These are phyloP conservation scores for Cicer bijugum DNA, from an alignment of 306 rosid genomes.

Conservation along the genomic window DNA sequence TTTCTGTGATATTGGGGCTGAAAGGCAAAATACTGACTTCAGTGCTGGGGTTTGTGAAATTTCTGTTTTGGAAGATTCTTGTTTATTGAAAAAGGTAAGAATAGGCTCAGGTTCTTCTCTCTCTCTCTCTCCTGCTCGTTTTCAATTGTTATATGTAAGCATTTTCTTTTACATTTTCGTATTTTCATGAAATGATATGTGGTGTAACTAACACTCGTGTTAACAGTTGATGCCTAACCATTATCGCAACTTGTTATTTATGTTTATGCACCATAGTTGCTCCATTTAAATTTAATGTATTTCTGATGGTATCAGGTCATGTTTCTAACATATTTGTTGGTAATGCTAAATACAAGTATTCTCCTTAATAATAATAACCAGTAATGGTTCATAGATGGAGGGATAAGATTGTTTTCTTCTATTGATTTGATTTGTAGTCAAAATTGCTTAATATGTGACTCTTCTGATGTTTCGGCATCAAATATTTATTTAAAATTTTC, in stretches of 20 bases:
- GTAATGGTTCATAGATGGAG: neutral
- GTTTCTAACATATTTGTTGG: slow-evolving; percentile 17
- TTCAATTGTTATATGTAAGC: neutral
- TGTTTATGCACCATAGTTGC: neutral
- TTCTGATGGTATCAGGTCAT: neutral
- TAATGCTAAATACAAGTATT: neutral
- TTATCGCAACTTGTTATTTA: slow-evolving; percentile 6
- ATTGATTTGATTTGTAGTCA: neutral
- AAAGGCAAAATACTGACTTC: slow-evolving; percentile 39
- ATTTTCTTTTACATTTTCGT: neutral
- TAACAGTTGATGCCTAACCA: slow-evolving; percentile 1
- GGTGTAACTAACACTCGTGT: neutral
- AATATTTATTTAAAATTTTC: slow-evolving; percentile 15
- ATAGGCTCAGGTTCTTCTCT: neutral
- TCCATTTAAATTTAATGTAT: slow-evolving; percentile 7
- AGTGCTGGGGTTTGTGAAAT: slow-evolving; percentile 48
- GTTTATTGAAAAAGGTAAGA: slow-evolving; percentile 61
- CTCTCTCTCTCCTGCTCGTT: neutral
- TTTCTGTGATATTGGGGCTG: slow-evolving; percentile 44
- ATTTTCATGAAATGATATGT: slow-evolving; percentile 3
- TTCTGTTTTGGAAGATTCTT: slow-evolving; percentile 46
- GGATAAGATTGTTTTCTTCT: slow-evolving; percentile 17
- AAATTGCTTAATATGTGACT: neutral
- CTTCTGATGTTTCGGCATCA: slow-evolving; percentile 9
- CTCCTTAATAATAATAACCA: slow-evolving; percentile 4